Conservation (phyloP, 164 flowering plant species). For the Platanus orientalis region DNA sequence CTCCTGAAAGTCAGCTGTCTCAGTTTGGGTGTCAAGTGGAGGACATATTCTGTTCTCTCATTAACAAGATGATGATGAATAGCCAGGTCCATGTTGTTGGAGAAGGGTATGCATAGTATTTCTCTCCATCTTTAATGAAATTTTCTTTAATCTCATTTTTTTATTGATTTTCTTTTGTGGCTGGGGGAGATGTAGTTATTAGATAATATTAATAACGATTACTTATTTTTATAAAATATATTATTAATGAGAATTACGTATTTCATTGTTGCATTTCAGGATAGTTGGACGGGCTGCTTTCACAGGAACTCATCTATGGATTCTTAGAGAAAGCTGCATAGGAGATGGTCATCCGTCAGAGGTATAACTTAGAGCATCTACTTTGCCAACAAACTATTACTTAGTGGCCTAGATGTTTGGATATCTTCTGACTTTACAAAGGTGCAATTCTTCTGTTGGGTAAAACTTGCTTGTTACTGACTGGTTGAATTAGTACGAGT, state of each 20-base stretch:
- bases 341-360: constrained; percentile 37
- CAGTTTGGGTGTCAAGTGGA: constrained; percentile 26
- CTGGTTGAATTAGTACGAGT: not conserved
- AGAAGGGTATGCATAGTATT: constrained; percentile 54
- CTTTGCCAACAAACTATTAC: not conserved
- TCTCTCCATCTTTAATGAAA: not conserved
- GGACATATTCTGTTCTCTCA: constrained; percentile 34
- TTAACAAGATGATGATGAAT: constrained; percentile 63
- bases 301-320: constrained; percentile 62
- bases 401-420: not conserved
- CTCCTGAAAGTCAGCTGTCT: constrained; percentile 23
- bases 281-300: constrained; percentile 72
- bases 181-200: no score
- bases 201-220: no score
- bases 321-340: constrained; percentile 35
- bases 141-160: not conserved
- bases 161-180: not conserved
- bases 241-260: no score
- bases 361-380: constrained; percentile 30
- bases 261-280: constrained; percentile 29
- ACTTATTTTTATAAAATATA: no score
- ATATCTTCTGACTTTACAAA: not conserved
- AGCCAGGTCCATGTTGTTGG: constrained; percentile 64
- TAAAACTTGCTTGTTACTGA: not conserved
- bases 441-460: not conserved